Percentiles rank a stretch among this genome's conserved stretches.
Evolutionary conservation across 306 rosid species (phyloP).

Genomic region (Vigna nakashimae): DNA sequence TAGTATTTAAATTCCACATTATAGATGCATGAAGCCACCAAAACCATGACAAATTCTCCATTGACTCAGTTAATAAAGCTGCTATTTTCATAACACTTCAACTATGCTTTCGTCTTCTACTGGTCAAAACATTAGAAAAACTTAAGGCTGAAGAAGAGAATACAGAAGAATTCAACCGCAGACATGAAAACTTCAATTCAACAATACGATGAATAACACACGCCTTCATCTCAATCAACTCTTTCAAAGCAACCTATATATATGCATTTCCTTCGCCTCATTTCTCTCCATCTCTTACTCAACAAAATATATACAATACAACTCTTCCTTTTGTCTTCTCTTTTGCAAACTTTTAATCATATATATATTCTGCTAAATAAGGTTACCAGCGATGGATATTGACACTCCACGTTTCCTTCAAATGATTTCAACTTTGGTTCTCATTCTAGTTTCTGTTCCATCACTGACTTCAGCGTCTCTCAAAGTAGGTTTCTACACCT

Average conservation of each 20-base stretch:
- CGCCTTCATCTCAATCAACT: too few relatives aligned
- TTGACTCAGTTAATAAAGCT: not conserved
- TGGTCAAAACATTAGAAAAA: too few relatives aligned
- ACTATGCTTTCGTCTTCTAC: not conserved
- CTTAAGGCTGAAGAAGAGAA: too few relatives aligned
- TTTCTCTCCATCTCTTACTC: slow-evolving; percentile 3
- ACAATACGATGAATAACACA: not conserved
- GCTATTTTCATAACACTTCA: not conserved
- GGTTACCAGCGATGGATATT: not conserved
- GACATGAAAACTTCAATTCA: not conserved
- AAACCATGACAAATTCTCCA: not conserved
- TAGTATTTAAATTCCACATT: not conserved
- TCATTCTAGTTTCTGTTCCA: slow-evolving; percentile 7
- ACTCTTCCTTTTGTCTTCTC: not conserved
- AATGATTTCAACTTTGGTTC: not conserved
- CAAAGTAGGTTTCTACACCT: slow-evolving; percentile 33
- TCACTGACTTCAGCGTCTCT: slow-evolving; percentile 31
- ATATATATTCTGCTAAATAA: not conserved
- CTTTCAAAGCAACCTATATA: slow-evolving; percentile 15
- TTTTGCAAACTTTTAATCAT: not conserved
- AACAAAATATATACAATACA: not conserved
- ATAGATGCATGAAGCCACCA: too few relatives aligned
- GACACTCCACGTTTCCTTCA: not conserved
- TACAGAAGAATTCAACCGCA: slow-evolving; percentile 21
- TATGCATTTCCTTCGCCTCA: not conserved